A percentile compares a stretch with the other conserved stretches of the same genome.
Conservation (phyloP, 2,329 filamentous ascomycete genomes). For the Grosmannia penicillata region DNA sequence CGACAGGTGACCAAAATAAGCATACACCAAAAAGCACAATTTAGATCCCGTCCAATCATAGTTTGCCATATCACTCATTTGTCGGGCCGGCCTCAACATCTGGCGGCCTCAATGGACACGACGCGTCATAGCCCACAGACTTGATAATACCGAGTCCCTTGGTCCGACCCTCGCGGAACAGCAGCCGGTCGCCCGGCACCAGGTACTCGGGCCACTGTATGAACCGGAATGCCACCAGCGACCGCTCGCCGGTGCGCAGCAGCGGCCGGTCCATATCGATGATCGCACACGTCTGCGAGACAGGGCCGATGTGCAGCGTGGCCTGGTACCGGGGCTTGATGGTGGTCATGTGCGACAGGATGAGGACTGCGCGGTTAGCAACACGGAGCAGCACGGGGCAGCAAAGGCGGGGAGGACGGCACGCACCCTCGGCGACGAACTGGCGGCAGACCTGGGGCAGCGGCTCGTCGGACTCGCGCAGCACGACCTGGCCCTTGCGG, state of each 20-base stretch:
- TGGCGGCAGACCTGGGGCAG: constrained; percentile 57
- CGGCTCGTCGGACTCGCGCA: constrained; percentile 66
- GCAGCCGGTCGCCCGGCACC: constrained; percentile 69
- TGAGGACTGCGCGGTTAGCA: constrained; percentile 47
- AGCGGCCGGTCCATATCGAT: constrained; percentile 95
- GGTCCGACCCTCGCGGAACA: constrained; percentile 89
- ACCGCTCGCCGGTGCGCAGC: constrained; percentile 89
- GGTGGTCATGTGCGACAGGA: constrained; percentile 88
- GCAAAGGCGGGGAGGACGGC: neutral
- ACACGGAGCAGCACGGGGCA: neutral
- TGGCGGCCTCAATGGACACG: constrained; percentile 23
- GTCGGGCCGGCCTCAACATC: neutral
- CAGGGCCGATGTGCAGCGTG: constrained; percentile 91
- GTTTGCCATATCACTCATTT: too few species aligned
- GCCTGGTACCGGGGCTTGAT: constrained; percentile 96
- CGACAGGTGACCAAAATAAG: neutral
- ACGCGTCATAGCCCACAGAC: constrained; percentile 69
- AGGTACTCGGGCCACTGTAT: constrained; percentile 90
- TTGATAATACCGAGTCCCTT: constrained; percentile 95
- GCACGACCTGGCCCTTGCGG: constrained; percentile 92
- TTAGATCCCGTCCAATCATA: too few species aligned
- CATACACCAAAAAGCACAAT: neutral
- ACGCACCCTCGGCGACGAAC: constrained; percentile 61
- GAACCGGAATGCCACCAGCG: constrained; percentile 85
- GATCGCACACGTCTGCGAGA: constrained; percentile 91